Evolutionary conservation across 495 filamentous ascomycete genomes (phyloP), one percentile per base, ranked within the genome.

Genomic region (Trypethelium eluteriae): DNA sequence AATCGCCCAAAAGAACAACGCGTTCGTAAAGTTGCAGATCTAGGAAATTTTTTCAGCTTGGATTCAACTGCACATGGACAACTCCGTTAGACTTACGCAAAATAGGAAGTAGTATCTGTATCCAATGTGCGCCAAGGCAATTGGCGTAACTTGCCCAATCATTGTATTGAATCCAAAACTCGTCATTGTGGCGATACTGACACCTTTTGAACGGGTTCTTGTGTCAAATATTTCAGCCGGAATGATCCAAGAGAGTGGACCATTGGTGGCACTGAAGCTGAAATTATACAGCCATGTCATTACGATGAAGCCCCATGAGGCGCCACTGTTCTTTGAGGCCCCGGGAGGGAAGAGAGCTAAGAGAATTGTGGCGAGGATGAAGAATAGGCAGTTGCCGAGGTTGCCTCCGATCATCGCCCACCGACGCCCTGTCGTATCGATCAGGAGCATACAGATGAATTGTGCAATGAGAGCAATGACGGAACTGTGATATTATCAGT

Each of bases 301-400:
- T 66, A 88, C 82, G 68, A 89, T 89, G 73, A 90, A 91, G 3
- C 84, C 88, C 84, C 88, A 89, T 38, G 84, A 81, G n/a, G 87
- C 86, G 34, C 79, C 79, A 50, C 72, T 74, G 74, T 85, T 87
- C 63, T 77, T 77, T 12, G 75, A 74, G 59, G 77, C 56, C 61
- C 76, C 79, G 2, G 83, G 83, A 9, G 86, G 87, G 75, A 85
- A 89, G 38, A 75, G 69, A 25, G 86, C 84, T 2, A 86, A 77
- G 47, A 86, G 73, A 18, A 72, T 77, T 73, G 76, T 80, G 16
- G 79, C 79, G 56, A 80, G 74, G 61, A 84, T 80, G 76, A 84
- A 86, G 39, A 80, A 84, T 10, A 86, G 67, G 70, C 80, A 83
- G 73, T 91, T 90, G 39, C 80, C 80, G 39, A 89, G 72, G 68